Base-by-base conservation (phyloP, 768 basidiomycete genomes). In the Lactifluus volemus region DNA sequence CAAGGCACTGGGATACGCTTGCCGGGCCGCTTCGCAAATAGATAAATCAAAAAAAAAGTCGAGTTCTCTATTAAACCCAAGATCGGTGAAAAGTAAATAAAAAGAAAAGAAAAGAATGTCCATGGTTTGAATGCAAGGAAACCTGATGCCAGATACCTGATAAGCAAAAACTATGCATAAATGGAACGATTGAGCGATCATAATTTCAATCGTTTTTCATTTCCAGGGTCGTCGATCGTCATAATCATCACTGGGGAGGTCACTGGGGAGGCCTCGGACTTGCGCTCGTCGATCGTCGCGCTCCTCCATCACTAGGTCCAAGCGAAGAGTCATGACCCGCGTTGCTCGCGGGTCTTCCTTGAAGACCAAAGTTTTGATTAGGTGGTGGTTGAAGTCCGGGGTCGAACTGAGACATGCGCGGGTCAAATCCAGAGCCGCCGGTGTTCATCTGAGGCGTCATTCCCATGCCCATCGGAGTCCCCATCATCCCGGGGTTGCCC, bases 361-460 rank as follows among this genome's bases (percentile, higher is more conserved):
- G 39, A 32, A 32, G n/a, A n/a, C n/a, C 17, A 8, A 53, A 63
- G 54, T 53, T 59, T 25, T 25, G 25, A 11, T 62, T 25, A 38
- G 19, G 45, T 5, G 61, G 53, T 14, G 47, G 45, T 30, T 65
- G 64, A 21, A 61, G 51, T 14, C 59, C 63, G 7, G 59, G 38
- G 11, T 66, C 65, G 49, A 64, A 63, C 38, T 65, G 64, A 8
- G 64, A 63, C 51, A 65, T 50, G 15, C 64, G 64, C 19, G 61
- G 56, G 30, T 65, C 64, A 44, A 58, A 60, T 57, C 48, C 58
- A 36, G 41, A 41, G 15, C 52, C 54, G 15, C 52, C 54, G 2
- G 38, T 47, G 14, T 57, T 65, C 63, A 66, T 65, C 38, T 60
- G 63, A 25, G 25, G 25, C 25, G 25, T 25, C 54, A 65, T 59